Evolutionary conservation across 2,329 filamentous ascomycete species (phyloP).

Genomic region (Xenoacremonium recifei): DNA sequence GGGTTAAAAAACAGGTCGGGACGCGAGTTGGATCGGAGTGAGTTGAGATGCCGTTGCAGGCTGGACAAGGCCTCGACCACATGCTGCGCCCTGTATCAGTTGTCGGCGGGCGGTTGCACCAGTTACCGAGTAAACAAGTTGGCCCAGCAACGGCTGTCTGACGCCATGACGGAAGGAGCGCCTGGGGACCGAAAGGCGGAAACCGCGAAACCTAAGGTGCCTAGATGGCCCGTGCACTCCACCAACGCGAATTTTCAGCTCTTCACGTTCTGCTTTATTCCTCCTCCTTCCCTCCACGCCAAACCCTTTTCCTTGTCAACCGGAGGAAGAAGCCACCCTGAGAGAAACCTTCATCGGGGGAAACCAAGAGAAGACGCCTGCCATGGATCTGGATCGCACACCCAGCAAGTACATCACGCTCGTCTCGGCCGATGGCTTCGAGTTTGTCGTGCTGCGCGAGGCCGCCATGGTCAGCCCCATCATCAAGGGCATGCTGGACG

Average conservation of each 20-base stretch:
- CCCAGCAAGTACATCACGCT: conserved; percentile 72
- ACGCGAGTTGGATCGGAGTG: neutral
- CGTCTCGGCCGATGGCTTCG: conserved; percentile 71
- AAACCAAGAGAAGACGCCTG: neutral
- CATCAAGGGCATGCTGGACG: conserved; percentile 74
- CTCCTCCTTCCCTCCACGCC: neutral
- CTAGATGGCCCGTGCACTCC: conserved; percentile 22
- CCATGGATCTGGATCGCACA: neutral
- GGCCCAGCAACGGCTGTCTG: conserved; percentile 30
- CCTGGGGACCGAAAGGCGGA: neutral
- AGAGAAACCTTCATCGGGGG: no score
- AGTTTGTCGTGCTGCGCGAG: conserved; percentile 72
- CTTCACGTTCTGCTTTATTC: conserved; percentile 12
- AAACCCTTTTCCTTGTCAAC: neutral
- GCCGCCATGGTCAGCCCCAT: conserved; percentile 68
- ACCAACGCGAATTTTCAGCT: conserved; percentile 9
- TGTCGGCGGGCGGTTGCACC: conserved; percentile 16
- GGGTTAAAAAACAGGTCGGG: neutral
- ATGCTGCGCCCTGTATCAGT: conserved; percentile 17
- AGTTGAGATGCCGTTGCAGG: neutral
- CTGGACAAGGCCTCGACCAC: neutral
- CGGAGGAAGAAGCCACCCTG: no score
- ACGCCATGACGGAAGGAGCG: conserved; percentile 1
- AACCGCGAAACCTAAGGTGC: no score
- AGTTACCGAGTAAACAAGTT: conserved; percentile 33